These are phyloP conservation scores for Lasiodiplodia theobromae DNA, from an alignment of 2,329 filamentous ascomycete genomes.

Conservation along the genomic window DNA sequence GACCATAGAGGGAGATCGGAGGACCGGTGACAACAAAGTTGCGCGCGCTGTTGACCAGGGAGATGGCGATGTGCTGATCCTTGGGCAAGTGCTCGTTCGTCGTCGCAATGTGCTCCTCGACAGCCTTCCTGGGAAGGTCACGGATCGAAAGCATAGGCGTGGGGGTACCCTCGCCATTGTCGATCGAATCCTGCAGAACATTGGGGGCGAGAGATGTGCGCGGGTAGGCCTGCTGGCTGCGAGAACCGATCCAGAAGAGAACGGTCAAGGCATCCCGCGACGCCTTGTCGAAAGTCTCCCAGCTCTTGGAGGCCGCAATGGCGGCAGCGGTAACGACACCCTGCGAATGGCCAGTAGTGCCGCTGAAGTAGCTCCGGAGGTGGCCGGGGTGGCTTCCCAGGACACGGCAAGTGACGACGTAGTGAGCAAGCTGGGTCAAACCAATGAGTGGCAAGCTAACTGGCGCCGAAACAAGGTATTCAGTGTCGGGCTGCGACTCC, in stretches of 20 bases:
- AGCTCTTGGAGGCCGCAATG: slow-evolving; percentile 87
- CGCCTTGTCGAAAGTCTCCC: slow-evolving; percentile 88
- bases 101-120: slow-evolving; percentile 95
- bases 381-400: slow-evolving; percentile 89
- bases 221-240: slow-evolving; percentile 97
- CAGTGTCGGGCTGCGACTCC: slow-evolving; percentile 88
- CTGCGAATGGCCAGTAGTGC: slow-evolving; percentile 95
- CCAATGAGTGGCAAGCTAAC: slow-evolving; percentile 97
- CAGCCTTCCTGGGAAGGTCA: slow-evolving; percentile 83
- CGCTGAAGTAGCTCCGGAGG: slow-evolving; percentile 81
- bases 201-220: slow-evolving; percentile 90
- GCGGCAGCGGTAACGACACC: slow-evolving; percentile 93
- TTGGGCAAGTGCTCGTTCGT: slow-evolving; percentile 95
- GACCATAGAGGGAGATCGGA: slow-evolving; percentile 92
- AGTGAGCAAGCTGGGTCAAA: slow-evolving; percentile 94
- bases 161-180: slow-evolving; percentile 92
- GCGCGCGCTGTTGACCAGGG: slow-evolving; percentile 93
- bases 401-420: slow-evolving; percentile 90
- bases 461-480: slow-evolving; percentile 92
- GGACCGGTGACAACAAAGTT: slow-evolving; percentile 98
- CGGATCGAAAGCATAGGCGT: slow-evolving; percentile 98
- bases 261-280: slow-evolving; percentile 84
- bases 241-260: slow-evolving; percentile 97
- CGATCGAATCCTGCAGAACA: slow-evolving; percentile 89
- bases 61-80: slow-evolving; percentile 93